Evolutionary conservation across 2,329 filamentous ascomycete species (phyloP).

Genomic region (Paecilomyces sp.): DNA sequence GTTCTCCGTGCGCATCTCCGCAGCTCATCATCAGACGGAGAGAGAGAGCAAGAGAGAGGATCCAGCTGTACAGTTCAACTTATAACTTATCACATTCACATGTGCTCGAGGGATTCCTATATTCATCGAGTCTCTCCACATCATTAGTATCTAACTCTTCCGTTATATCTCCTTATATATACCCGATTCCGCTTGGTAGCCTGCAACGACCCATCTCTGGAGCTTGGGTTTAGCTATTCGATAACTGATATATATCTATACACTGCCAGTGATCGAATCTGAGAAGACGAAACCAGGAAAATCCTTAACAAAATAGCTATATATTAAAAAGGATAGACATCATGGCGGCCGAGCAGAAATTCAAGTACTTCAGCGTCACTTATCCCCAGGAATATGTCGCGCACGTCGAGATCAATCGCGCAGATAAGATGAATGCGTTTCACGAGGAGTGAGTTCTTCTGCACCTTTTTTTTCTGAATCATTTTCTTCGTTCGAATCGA

Average conservation of each 20-base stretch:
- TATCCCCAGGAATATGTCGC: conserved; percentile 66
- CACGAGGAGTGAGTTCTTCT: conserved; percentile 50
- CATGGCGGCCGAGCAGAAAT: conserved; percentile 1
- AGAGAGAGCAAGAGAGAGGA: no score
- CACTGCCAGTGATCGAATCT: no score
- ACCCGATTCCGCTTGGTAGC: no score
- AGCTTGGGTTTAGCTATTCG: no score
- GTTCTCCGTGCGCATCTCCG: conserved; percentile 5
- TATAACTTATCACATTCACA: no score
- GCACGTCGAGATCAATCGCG: conserved; percentile 88
- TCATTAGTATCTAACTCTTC: neutral
- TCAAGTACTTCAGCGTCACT: conserved; percentile 64
- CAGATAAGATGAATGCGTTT: conserved; percentile 84
- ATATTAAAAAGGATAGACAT: neutral
- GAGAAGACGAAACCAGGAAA: neutral
- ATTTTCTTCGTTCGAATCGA: neutral
- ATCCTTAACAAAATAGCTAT: no score
- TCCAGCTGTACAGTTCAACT: no score
- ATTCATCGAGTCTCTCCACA: neutral
- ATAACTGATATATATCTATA: no score
- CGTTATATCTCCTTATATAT: no score
- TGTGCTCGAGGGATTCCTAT: no score
- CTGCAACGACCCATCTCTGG: no score
- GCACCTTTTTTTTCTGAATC: no score
- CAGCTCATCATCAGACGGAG: neutral